Evolutionary conservation across 352 stramenopile genomes (phyloP).

Genomic region (Phytophthora niederhauseri): DNA sequence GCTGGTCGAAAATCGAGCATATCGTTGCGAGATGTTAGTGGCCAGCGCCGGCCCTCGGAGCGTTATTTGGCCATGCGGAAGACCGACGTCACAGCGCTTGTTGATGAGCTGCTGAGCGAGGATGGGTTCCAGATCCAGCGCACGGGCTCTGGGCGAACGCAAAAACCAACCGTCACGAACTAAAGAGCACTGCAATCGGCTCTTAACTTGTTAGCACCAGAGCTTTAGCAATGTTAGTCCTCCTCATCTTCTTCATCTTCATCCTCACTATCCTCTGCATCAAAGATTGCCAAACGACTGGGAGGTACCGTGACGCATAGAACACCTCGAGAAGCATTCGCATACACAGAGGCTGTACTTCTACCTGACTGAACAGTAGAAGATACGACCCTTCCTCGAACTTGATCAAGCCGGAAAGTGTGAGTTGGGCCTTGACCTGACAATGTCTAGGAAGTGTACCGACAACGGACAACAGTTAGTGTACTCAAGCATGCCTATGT

Average conservation of each 20-base stretch:
- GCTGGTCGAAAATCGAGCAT: conserved; percentile 5
- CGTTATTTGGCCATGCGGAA: conserved; percentile 20
- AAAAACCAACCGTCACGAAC: conserved; percentile 25
- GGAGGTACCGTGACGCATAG: conserved; percentile 47
- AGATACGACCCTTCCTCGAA: conserved; percentile 30
- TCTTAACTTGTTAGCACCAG: conserved; percentile 8
- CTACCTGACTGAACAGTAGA: conserved; percentile 3
- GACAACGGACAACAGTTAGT: conserved; percentile 12
- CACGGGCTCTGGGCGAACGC: conserved; percentile 22
- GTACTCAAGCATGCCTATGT: not conserved
- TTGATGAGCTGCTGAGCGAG: conserved; percentile 53
- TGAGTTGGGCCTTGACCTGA: conserved; percentile 15
- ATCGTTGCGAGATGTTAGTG: conserved; percentile 22
- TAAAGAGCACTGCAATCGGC: conserved; percentile 3
- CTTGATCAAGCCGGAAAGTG: conserved; percentile 27
- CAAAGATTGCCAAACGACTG: conserved; percentile 53
- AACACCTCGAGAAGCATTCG: conserved; percentile 60
- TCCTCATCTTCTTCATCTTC: conserved; percentile 40
- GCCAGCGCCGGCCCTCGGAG: conserved; percentile 19
- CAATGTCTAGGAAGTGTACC: conserved; percentile 7
- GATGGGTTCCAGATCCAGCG: conserved; percentile 54
- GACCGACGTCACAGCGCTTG: conserved; percentile 43
- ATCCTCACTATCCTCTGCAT: conserved; percentile 64
- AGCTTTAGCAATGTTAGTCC: conserved; percentile 27
- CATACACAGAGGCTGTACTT: conserved; percentile 33